phyloP scores from a whole-genome alignment of 805 yeast genomes.

The Candida adriatica region DNA sequence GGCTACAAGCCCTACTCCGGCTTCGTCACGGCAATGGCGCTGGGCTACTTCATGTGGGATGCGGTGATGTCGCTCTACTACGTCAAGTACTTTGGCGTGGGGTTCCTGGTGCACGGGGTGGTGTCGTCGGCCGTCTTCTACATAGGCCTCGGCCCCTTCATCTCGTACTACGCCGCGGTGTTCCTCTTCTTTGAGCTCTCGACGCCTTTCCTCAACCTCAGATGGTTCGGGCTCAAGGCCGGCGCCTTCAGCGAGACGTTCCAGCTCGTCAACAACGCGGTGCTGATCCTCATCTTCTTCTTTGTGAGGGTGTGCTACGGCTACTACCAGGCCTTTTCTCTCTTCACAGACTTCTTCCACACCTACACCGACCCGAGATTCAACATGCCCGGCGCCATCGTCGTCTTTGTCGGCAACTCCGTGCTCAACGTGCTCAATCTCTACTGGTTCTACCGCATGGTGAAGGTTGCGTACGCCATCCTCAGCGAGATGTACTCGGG shows the following conservation, averaged over 20 bases:
- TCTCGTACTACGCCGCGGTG: conserved; percentile 64
- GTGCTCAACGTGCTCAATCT: conserved; percentile 57
- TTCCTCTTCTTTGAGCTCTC: conserved; percentile 75
- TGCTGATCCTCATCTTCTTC: conserved; percentile 60
- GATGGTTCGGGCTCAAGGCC: conserved; percentile 74
- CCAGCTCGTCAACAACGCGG: conserved; percentile 56
- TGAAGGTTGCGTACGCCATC: conserved; percentile 49
- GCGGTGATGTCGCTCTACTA: conserved; percentile 49
- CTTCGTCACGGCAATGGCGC: conserved; percentile 53
- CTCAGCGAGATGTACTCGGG: conserved; percentile 23
- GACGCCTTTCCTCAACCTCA: conserved; percentile 79
- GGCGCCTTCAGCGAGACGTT: conserved; percentile 44
- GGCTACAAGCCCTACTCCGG: conserved; percentile 69
- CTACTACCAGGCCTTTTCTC: conserved; percentile 49
- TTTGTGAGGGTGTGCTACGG: conserved; percentile 72
- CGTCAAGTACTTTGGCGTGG: conserved; percentile 57
- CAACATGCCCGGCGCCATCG: conserved; percentile 33
- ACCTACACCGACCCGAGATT: conserved; percentile 32
- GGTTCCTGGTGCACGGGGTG: conserved; percentile 70
- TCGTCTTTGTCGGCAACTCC: conserved; percentile 37
- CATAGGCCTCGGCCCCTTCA: conserved; percentile 57
- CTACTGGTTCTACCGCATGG: conserved; percentile 79
- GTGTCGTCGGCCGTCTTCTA: conserved; percentile 66
- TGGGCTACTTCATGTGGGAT: conserved; percentile 89
- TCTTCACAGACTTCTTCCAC: conserved; percentile 37